phyloP scores from a whole-genome alignment of 768 basidiomycete species.

The Auriscalpium vulgare region DNA sequence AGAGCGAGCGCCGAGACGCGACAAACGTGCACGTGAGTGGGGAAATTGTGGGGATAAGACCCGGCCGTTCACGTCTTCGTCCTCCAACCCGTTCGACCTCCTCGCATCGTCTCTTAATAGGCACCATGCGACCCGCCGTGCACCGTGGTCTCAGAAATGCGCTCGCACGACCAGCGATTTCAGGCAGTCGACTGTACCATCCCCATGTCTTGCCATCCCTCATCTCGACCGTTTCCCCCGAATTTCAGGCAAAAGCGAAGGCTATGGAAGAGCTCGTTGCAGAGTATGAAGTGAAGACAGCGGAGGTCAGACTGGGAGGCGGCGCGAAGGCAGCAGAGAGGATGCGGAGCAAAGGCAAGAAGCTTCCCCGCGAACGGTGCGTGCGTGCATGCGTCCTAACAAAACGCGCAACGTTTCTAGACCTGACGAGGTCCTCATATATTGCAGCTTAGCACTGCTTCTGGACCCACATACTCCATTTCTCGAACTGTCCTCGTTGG shows the following conservation, averaged over 20 bases:
- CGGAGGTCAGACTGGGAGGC: slow-evolving; percentile 59
- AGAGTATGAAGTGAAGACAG: slow-evolving; percentile 53
- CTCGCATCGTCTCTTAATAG: too few species aligned
- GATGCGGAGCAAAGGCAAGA: slow-evolving; percentile 74
- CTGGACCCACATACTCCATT: slow-evolving; percentile 87
- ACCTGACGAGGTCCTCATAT: too few species aligned
- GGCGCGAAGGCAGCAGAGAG: slow-evolving; percentile 66
- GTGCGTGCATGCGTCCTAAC: slow-evolving; percentile 9
- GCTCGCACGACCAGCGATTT: too few species aligned
- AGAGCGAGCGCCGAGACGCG: too few species aligned
- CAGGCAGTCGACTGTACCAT: slow-evolving; percentile 38
- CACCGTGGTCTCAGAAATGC: too few species aligned
- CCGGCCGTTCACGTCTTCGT: too few species aligned
- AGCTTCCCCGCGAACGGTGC: slow-evolving; percentile 76
- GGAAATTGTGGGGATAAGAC: too few species aligned
- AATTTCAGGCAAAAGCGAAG: slow-evolving; percentile 58
- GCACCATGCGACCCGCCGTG: too few species aligned
- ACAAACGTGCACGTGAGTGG: too few species aligned
- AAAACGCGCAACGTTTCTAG: too few species aligned
- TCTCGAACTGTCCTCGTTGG: slow-evolving; percentile 78
- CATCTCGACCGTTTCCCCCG: slow-evolving; percentile 59
- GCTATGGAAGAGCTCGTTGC: slow-evolving; percentile 65
- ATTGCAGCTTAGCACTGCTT: slow-evolving; percentile 34
- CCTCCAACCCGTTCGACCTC: too few species aligned
- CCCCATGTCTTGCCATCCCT: slow-evolving; percentile 66